Percentiles rank a stretch among this genome's conserved stretches.
phyloP scores from a whole-genome alignment of 805 yeast species.

The Priceomyces carsonii region DNA sequence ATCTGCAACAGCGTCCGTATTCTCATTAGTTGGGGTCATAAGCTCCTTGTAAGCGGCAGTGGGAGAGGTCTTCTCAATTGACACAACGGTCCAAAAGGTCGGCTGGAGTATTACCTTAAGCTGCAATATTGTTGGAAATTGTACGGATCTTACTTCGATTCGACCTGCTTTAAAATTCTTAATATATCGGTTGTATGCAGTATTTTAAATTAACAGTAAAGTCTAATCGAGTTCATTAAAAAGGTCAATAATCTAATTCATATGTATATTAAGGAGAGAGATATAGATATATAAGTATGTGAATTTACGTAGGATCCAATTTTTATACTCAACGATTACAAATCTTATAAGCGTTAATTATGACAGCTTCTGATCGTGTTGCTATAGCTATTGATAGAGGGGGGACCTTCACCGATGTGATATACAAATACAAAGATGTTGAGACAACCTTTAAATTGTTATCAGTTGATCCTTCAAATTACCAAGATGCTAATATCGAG shows the following conservation, averaged over 20 bases:
- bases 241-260: too few species aligned
- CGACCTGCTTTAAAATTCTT: too few species aligned
- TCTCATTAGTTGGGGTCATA: constrained; percentile 34
- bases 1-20: constrained; percentile 48
- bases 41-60: constrained; percentile 48
- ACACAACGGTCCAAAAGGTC: not conserved
- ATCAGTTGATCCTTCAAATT: constrained; percentile 19
- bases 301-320: not conserved
- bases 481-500: constrained; percentile 19
- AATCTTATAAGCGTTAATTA: constrained; percentile 1
- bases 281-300: too few species aligned
- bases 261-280: too few species aligned
- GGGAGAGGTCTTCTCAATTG: constrained; percentile 42
- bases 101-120: not conserved
- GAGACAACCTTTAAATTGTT: constrained; percentile 30
- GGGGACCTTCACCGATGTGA: constrained; percentile 87
- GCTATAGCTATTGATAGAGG: constrained; percentile 52
- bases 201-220: too few species aligned
- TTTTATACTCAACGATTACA: not conserved
- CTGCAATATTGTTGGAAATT: too few species aligned
- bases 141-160: too few species aligned
- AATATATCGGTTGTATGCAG: too few species aligned
- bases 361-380: constrained; percentile 10
- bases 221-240: too few species aligned
- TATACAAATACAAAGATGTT: constrained; percentile 1